Conservation (phyloP, 345 rosid genomes). For the Pelargonium nanum region DNA sequence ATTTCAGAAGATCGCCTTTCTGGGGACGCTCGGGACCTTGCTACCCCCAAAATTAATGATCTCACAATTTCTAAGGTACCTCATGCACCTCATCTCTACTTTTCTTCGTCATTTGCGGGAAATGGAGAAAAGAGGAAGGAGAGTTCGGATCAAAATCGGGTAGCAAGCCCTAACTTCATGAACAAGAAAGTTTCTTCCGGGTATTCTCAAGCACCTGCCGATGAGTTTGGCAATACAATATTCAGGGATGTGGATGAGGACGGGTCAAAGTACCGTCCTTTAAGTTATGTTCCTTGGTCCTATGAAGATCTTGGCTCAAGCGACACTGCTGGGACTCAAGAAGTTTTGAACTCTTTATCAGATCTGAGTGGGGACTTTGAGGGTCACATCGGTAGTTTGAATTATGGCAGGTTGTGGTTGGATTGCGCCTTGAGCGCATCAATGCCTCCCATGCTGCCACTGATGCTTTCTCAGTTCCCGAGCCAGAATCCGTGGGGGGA, state of each 20-base stretch:
- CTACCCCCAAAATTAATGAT: conserved; percentile 31
- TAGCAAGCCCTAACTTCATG: conserved; percentile 13
- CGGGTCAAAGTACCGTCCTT: conserved; percentile 22
- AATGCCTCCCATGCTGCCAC: conserved; percentile 31
- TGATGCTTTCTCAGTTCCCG: conserved; percentile 32
- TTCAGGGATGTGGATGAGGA: conserved; percentile 21
- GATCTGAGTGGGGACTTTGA: conserved; percentile 62
- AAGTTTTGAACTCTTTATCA: conserved; percentile 26
- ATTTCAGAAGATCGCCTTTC: conserved; percentile 33
- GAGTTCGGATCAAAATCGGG: conserved; percentile 21
- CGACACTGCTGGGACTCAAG: conserved; percentile 21
- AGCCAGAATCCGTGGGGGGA: conserved; percentile 27
- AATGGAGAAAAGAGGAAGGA: conserved; percentile 38
- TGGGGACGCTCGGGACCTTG: conserved; percentile 49
- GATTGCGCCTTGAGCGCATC: conserved; percentile 9
- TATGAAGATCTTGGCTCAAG: conserved; percentile 26
- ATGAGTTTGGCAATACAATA: conserved; percentile 10
- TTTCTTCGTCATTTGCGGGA: conserved; percentile 14
- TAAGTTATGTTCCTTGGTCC: conserved; percentile 23
- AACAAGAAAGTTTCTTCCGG: conserved; percentile 16
- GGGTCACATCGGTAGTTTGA: conserved; percentile 35
- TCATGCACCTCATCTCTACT: conserved; percentile 37
- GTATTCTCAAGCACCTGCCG: conserved; percentile 4
- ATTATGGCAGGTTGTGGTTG: conserved; percentile 33
- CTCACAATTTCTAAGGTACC: conserved; percentile 12